phyloP scores from a whole-genome alignment of 352 stramenopile species.

The Phytophthora litchii region DNA sequence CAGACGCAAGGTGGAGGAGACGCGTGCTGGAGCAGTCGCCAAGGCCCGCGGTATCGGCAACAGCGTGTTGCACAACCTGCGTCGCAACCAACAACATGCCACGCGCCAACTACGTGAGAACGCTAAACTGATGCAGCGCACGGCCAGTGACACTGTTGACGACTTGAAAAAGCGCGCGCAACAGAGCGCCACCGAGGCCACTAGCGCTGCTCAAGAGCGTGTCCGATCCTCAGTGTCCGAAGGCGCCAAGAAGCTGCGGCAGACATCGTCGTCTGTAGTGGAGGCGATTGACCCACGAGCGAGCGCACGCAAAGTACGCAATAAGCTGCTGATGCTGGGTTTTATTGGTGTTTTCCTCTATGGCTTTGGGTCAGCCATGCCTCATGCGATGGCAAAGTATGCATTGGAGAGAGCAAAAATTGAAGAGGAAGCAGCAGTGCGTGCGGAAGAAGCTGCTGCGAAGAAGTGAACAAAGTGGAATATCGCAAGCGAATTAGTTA shows the following conservation, averaged over 20 bases:
- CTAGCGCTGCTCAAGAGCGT: conserved; percentile 39
- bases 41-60: conserved; percentile 41
- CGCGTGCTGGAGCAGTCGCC: conserved; percentile 17
- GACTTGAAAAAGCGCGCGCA: conserved; percentile 26
- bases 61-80: conserved; percentile 49
- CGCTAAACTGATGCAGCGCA: conserved; percentile 34
- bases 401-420: conserved; percentile 64
- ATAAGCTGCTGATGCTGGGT: conserved; percentile 63
- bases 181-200: conserved; percentile 35
- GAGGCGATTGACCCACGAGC: conserved; percentile 59
- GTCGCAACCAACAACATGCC: conserved; percentile 48
- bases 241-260: conserved; percentile 53
- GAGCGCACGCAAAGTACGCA: conserved; percentile 47
- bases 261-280: conserved; percentile 55
- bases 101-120: conserved; percentile 52
- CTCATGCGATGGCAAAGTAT: conserved; percentile 74
- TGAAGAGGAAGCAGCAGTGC: conserved; percentile 40
- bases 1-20: conserved; percentile 30
- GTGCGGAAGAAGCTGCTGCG: conserved; percentile 9
- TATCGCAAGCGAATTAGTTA: conserved; percentile 13
- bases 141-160: conserved; percentile 46
- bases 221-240: conserved; percentile 42
- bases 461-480: conserved; percentile 32
- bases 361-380: conserved; percentile 67
- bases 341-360: conserved; percentile 76